phyloP scores from a whole-genome alignment of 2,329 filamentous ascomycete genomes.

The Aspergillus sclerotialis region DNA sequence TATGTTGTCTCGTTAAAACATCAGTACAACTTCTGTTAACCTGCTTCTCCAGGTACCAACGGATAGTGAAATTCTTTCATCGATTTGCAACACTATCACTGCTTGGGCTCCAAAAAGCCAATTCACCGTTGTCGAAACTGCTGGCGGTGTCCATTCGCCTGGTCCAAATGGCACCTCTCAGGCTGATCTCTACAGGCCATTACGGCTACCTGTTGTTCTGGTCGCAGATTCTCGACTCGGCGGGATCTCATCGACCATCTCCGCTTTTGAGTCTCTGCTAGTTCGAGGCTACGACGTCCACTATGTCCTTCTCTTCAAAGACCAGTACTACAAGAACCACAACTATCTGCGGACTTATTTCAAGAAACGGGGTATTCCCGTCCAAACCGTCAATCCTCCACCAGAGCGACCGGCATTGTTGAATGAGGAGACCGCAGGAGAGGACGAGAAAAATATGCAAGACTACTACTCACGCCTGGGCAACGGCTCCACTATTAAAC shows the following conservation, averaged over 20 bases:
- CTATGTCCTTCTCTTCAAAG: slow-evolving; percentile 61
- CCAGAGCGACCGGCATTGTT: slow-evolving; percentile 38
- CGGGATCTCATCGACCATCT: slow-evolving; percentile 73
- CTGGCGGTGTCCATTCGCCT: slow-evolving; percentile 74
- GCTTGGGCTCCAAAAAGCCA: slow-evolving; percentile 33
- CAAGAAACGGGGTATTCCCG: slow-evolving; percentile 48
- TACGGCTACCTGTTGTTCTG: slow-evolving; percentile 67
- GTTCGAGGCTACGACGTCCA: slow-evolving; percentile 74
- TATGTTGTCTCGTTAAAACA: too few species aligned
- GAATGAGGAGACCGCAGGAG: slow-evolving; percentile 24
- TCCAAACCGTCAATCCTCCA: slow-evolving; percentile 53
- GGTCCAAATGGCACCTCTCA: slow-evolving; percentile 69
- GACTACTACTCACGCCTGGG: slow-evolving; percentile 55
- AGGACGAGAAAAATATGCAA: slow-evolving; percentile 53
- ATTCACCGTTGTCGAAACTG: slow-evolving; percentile 71
- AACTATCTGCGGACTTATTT: slow-evolving; percentile 65
- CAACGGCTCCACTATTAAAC: slow-evolving; percentile 31
- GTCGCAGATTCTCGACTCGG: slow-evolving; percentile 70
- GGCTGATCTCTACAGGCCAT: slow-evolving; percentile 67
- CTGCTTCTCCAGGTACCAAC: too few species aligned
- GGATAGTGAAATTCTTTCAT: slow-evolving; percentile 44
- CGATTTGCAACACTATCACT: slow-evolving; percentile 40
- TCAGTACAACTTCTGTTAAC: too few species aligned
- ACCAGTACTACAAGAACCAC: slow-evolving; percentile 61
- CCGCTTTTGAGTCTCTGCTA: slow-evolving; percentile 69